Conservation (phyloP, 305 asterid genomes). For the Nicotiana rustica region DNA sequence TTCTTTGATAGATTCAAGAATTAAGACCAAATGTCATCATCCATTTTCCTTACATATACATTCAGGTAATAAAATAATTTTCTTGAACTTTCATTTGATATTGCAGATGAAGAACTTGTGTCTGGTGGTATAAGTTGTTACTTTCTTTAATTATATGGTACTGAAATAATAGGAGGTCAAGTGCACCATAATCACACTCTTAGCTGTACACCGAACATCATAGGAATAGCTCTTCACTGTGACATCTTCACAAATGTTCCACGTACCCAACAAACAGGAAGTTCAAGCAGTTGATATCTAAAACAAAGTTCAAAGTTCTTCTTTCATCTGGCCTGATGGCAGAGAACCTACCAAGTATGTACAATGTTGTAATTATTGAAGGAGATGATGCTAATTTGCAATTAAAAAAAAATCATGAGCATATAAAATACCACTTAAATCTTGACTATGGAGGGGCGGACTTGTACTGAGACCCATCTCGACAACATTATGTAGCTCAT, state of each 20-base stretch:
- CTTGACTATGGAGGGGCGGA: constrained; percentile 57
- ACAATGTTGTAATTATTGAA: not conserved
- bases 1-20: not conserved
- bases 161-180: not conserved
- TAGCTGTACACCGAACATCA: not conserved
- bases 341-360: constrained; percentile 7
- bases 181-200: not conserved
- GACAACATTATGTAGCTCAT: constrained; percentile 71
- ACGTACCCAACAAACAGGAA: not conserved
- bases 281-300: not conserved
- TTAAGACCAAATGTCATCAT: not conserved
- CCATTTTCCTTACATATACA: not conserved
- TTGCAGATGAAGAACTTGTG: not conserved
- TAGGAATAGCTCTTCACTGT: not conserved
- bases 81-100: not conserved
- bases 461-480: constrained; percentile 68
- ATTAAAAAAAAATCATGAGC: not conserved
- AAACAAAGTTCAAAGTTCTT: not conserved
- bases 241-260: constrained; percentile 5
- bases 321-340: not conserved
- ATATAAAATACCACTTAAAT: constrained; percentile 40
- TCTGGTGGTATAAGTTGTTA: not conserved
- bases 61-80: not conserved
- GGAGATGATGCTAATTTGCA: not conserved
- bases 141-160: not conserved